Percentiles rank a stretch among this genome's conserved stretches.
phyloP scores from a whole-genome alignment of 2,329 filamentous ascomycete genomes.

The Botryosphaeria dothidea region DNA sequence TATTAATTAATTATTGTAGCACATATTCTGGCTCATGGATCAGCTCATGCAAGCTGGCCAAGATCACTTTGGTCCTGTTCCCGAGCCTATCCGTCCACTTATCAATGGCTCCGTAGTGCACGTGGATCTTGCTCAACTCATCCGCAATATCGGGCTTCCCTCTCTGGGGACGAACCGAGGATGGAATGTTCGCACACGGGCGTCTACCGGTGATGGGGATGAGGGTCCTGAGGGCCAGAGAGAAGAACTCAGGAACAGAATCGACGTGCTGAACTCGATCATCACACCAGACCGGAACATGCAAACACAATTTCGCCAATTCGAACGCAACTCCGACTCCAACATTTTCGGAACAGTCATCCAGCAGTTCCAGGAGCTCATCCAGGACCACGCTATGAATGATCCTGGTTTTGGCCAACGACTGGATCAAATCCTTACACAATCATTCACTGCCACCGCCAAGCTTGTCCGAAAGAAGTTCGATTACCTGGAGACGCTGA shows the following conservation, averaged over 20 bases:
- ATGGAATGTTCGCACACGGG: neutral
- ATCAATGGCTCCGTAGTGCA: neutral
- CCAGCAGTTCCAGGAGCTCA: conserved; percentile 28
- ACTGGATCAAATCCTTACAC: conserved; percentile 32
- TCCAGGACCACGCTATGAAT: conserved; percentile 28
- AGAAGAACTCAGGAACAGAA: conserved; percentile 20
- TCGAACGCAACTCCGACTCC: too few relatives aligned
- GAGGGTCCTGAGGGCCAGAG: neutral
- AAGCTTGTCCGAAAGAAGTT: conserved; percentile 39
- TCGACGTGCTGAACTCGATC: conserved; percentile 33
- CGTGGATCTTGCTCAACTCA: neutral
- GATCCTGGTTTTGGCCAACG: conserved; percentile 31
- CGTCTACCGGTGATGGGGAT: neutral
- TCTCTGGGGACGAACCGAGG: neutral
- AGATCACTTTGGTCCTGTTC: neutral
- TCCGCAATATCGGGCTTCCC: too few relatives aligned
- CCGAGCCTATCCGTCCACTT: too few relatives aligned
- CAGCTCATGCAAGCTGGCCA: conserved; percentile 27
- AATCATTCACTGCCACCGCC: conserved; percentile 30
- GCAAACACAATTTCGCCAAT: too few relatives aligned
- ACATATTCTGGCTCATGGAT: conserved; percentile 41
- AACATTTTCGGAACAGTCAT: conserved; percentile 26
- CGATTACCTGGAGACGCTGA: conserved; percentile 32
- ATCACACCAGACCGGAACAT: too few relatives aligned
- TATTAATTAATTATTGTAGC: conserved; percentile 26